These are phyloP conservation scores for Neurospora sp. DNA, from an alignment of 495 filamentous ascomycete genomes.

Conservation along the genomic window DNA sequence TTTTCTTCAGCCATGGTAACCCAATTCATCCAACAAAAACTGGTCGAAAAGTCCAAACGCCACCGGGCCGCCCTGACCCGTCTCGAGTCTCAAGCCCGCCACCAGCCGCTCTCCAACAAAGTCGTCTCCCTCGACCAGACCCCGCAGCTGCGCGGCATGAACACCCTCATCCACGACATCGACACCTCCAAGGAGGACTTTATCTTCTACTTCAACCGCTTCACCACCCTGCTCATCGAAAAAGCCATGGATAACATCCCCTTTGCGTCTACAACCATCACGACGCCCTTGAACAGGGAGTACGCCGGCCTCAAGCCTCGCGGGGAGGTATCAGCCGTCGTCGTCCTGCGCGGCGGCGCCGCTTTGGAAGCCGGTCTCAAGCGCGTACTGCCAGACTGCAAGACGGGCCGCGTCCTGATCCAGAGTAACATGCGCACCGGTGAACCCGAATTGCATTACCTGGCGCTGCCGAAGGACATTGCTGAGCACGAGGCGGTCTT, in stretches of 20 bases:
- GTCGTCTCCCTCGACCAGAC: conserved; percentile 63
- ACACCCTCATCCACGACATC: conserved; percentile 78
- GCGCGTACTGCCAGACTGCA: conserved; percentile 83
- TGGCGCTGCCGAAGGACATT: conserved; percentile 64
- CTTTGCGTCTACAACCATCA: conserved; percentile 50
- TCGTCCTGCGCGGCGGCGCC: conserved; percentile 78
- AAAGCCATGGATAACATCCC: conserved; percentile 64
- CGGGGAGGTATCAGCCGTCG: conserved; percentile 75
- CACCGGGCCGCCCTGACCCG: conserved; percentile 68
- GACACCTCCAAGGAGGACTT: conserved; percentile 78
- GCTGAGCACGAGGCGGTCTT: conserved; percentile 66
- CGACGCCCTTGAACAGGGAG: conserved; percentile 53
- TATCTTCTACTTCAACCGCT: conserved; percentile 90
- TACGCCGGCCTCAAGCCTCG: conserved; percentile 59
- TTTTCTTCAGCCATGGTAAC: conserved; percentile 60
- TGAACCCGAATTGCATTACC: conserved; percentile 86
- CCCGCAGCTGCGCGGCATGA: conserved; percentile 74
- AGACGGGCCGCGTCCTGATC: conserved; percentile 79
- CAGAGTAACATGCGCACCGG: conserved; percentile 75
- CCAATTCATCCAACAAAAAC: conserved; percentile 74
- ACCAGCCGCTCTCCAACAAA: conserved; percentile 61
- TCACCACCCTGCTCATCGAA: conserved; percentile 76
- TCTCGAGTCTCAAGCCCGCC: conserved; percentile 56
- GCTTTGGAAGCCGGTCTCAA: conserved; percentile 80
- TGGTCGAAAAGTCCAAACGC: conserved; percentile 72